Conservation (phyloP, 768 basidiomycete species). For the Trametes punicea region DNA sequence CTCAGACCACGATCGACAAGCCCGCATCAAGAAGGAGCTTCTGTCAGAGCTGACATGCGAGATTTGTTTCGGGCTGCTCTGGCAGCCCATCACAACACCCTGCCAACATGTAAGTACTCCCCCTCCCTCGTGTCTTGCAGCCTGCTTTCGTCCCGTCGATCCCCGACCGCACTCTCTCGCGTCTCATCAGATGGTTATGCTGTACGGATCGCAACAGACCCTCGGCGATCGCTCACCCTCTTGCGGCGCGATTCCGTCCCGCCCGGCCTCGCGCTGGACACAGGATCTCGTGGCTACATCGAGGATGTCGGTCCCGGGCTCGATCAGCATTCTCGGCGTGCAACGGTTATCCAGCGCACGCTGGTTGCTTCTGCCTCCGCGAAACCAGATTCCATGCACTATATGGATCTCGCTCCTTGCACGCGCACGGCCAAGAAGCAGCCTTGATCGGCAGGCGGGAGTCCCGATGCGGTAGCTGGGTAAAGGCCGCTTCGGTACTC, state of each 20-base stretch:
- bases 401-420: not conserved
- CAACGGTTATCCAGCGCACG: not conserved
- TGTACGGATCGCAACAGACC: not conserved
- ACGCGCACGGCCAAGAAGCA: constrained; percentile 1
- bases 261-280: not conserved
- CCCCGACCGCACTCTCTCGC: not conserved
- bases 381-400: not conserved
- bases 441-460: constrained; percentile 2
- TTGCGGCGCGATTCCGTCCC: constrained; percentile 7
- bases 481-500: not conserved
- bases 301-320: not conserved
- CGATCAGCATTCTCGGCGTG: not conserved
- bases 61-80: constrained; percentile 83
- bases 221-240: not conserved
- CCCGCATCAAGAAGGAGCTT: constrained; percentile 58
- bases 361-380: constrained; percentile 1
- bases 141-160: not conserved
- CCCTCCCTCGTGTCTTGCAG: constrained; percentile 1
- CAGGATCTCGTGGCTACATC: not conserved
- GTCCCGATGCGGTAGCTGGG: not conserved
- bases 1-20: constrained; percentile 29
- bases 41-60: constrained; percentile 78
- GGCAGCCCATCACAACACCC: constrained; percentile 87
- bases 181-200: not conserved
- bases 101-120: constrained; percentile 81